These are phyloP conservation scores for Myxozyma kluyveri DNA, from an alignment of 805 yeast genomes.

Conservation along the genomic window DNA sequence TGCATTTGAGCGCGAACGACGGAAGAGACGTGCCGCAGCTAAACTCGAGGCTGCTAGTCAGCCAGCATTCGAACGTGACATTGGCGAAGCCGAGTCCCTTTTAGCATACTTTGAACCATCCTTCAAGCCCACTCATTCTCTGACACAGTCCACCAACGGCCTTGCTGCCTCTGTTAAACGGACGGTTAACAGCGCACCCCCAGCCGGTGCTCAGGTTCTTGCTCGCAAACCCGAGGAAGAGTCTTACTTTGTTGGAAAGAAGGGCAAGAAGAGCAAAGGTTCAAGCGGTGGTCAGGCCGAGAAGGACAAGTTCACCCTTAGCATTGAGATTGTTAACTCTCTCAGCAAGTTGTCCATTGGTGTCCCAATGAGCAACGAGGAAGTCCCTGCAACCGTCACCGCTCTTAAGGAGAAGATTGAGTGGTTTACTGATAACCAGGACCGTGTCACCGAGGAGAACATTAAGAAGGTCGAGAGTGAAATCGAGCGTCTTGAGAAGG, in stretches of 20 bases:
- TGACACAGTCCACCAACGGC: background rate
- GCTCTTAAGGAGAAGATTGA: constrained; percentile 69
- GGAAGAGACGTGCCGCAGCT: constrained; percentile 62
- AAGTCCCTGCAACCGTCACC: constrained; percentile 61
- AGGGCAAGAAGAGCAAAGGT: constrained; percentile 36
- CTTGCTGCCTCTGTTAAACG: constrained; percentile 30
- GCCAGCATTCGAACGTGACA: constrained; percentile 84
- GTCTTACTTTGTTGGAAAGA: constrained; percentile 49
- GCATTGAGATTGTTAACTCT: constrained; percentile 73
- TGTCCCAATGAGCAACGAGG: constrained; percentile 74
- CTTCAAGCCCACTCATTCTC: constrained; percentile 50
- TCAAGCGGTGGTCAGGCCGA: constrained; percentile 18
- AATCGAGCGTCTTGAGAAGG: constrained; percentile 61
- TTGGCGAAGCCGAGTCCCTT: constrained; percentile 69
- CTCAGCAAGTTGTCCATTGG: constrained; percentile 72
- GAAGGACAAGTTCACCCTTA: constrained; percentile 59
- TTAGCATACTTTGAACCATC: constrained; percentile 75
- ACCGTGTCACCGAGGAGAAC: constrained; percentile 73
- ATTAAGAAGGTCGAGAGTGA: constrained; percentile 74
- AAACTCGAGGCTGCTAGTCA: constrained; percentile 64
- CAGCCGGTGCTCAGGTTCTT: constrained; percentile 51
- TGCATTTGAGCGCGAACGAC: constrained; percentile 44
- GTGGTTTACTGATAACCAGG: constrained; percentile 69
- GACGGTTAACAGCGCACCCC: constrained; percentile 32
- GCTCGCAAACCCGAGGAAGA: constrained; percentile 62